A percentile compares a stretch with the other conserved stretches of the same genome.
Conservation (phyloP, 1,284 basidiomycete species). For the Trichosporon faecale region DNA sequence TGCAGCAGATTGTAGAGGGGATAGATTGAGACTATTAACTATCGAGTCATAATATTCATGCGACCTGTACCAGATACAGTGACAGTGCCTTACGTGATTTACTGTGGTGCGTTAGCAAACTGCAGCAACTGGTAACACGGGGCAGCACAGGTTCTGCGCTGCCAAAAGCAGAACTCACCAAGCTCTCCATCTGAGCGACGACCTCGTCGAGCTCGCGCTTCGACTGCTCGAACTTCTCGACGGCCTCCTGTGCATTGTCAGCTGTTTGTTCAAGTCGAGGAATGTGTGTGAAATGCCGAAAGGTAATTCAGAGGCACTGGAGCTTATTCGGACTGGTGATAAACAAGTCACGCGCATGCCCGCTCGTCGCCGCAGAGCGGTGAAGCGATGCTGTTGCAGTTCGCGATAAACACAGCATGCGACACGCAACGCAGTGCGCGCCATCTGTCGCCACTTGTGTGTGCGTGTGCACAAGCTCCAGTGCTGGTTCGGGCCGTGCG, state of each 20-base stretch:
- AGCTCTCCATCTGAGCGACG: conserved; percentile 71
- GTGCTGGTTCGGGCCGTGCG: background rate
- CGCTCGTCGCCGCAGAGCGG: background rate
- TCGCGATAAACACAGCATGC: background rate
- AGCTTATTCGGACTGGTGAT: background rate
- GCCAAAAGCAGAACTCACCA: conserved; percentile 50
- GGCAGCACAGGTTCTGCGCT: background rate
- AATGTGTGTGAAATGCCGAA: background rate
- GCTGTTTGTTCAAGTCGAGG: conserved; percentile 2
- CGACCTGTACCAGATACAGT: conserved; percentile 11
- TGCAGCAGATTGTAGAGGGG: background rate
- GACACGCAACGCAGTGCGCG: background rate
- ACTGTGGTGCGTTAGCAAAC: background rate
- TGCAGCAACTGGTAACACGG: too few relatives aligned
- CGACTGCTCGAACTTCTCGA: conserved; percentile 69
- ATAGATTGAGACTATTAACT: background rate
- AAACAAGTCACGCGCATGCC: background rate
- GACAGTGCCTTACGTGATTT: conserved; percentile 9
- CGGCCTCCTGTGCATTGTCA: conserved; percentile 61
- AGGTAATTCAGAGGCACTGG: background rate
- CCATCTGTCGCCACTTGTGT: background rate
- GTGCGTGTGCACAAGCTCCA: background rate
- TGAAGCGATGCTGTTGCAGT: background rate
- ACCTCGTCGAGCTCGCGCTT: conserved; percentile 88
- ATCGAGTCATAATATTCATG: conserved; percentile 11